Conservation (phyloP, 805 yeast genomes). For the Pichia sporocuriosa region DNA sequence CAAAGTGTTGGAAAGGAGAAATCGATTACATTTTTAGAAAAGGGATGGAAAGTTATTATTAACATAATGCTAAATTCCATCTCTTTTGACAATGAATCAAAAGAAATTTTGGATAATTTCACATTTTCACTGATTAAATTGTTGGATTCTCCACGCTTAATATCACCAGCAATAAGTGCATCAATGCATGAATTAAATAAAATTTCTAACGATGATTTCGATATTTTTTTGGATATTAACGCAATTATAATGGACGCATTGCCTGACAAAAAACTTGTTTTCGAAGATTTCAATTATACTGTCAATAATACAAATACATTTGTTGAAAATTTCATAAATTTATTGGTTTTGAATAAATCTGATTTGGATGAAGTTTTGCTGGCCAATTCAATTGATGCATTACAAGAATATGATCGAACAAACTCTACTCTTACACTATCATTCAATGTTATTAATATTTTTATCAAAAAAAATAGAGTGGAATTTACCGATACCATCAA, state of each 20-base stretch:
- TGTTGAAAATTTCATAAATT: conserved; percentile 19
- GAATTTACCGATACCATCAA: conserved; percentile 25
- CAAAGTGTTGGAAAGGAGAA: conserved; percentile 22
- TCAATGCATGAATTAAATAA: conserved; percentile 13
- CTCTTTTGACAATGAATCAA: conserved; percentile 1
- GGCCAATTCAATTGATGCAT: conserved; percentile 23
- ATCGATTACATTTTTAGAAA: conserved; percentile 15
- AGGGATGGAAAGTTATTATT: conserved; percentile 26
- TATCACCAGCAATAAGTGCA: conserved; percentile 10
- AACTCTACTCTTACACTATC: conserved; percentile 19
- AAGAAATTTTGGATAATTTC: conserved; percentile 11
- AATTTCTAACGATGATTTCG: conserved; percentile 16
- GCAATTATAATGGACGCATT: conserved; percentile 20
- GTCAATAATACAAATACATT: conserved; percentile 15
- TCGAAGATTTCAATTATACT: conserved; percentile 11
- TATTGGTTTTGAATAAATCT: conserved; percentile 16
- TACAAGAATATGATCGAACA: conserved; percentile 17
- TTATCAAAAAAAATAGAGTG: conserved; percentile 20
- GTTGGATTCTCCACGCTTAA: conserved; percentile 17
- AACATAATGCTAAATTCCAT: conserved; percentile 8
- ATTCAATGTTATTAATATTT: conserved; percentile 24
- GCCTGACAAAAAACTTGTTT: conserved; percentile 18
- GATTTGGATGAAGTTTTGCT: conserved; percentile 20
- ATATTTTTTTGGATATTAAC: conserved; percentile 19
- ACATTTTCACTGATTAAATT: conserved; percentile 11